phyloP scores from a whole-genome alignment of 208 protist genomes.

The Crithidia expoeki region DNA sequence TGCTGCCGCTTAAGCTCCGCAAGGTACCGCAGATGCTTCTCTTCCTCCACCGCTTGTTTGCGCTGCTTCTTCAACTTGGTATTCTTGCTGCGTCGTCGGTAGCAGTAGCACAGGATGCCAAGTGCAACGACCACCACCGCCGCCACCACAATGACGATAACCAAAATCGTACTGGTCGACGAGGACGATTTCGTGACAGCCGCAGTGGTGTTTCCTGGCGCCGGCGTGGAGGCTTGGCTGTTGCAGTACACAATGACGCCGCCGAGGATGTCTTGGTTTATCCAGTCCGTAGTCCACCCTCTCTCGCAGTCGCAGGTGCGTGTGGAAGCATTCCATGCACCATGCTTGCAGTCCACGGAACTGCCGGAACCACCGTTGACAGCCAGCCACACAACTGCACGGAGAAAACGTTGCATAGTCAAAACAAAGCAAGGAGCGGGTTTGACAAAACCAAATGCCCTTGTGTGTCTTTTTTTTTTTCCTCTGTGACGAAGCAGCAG shows the following conservation, averaged over 20 bases:
- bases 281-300: slow-evolving; percentile 31
- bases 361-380: neutral
- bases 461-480: slow-evolving; percentile 10
- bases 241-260: slow-evolving; percentile 20
- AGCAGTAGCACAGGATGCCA: slow-evolving; percentile 14
- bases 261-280: slow-evolving; percentile 25
- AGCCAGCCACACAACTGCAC: neutral
- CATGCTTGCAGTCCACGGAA: slow-evolving; percentile 29
- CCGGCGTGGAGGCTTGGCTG: slow-evolving; percentile 27
- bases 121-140: neutral
- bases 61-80: neutral
- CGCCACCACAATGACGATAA: slow-evolving; percentile 6
- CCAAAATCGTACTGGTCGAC: neutral
- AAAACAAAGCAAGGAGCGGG: neutral
- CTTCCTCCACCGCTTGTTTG: neutral
- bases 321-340: slow-evolving; percentile 21
- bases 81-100: neutral
- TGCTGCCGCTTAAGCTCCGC: slow-evolving; percentile 18
- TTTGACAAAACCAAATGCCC: neutral
- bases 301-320: slow-evolving; percentile 26
- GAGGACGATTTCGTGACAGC: neutral
- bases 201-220: slow-evolving; percentile 18
- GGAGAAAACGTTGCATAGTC: neutral
- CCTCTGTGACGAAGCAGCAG: neutral
- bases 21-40: slow-evolving; percentile 15